These are phyloP conservation scores for Stylonectria norvegica DNA, from an alignment of 2,329 filamentous ascomycete genomes.

Conservation along the genomic window DNA sequence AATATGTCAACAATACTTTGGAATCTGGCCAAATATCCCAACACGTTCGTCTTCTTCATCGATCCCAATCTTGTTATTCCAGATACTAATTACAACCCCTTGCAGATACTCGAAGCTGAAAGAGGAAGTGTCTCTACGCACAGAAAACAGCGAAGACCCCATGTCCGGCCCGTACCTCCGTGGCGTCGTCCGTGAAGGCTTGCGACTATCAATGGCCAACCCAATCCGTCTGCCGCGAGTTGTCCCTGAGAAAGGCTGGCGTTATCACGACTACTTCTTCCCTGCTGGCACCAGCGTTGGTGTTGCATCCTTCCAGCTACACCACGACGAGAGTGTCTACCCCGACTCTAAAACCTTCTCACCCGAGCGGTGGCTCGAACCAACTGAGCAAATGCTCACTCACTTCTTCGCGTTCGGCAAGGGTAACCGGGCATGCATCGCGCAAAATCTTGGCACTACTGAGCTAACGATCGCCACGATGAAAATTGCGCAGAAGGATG, in stretches of 20 bases:
- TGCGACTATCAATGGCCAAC: constrained; percentile 50
- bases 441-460: constrained; percentile 43
- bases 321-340: constrained; percentile 43
- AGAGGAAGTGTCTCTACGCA: not conserved
- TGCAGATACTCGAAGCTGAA: constrained; percentile 3
- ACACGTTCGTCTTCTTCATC: constrained; percentile 29
- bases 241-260: constrained; percentile 33
- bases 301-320: constrained; percentile 43
- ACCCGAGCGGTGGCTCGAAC: constrained; percentile 45
- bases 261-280: constrained; percentile 35
- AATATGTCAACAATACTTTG: constrained; percentile 48
- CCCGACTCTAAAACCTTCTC: constrained; percentile 39
- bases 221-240: constrained; percentile 47
- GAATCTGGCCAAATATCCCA: constrained; percentile 40
- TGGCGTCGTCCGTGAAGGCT: constrained; percentile 47
- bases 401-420: constrained; percentile 48
- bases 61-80: not conserved
- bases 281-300: constrained; percentile 45
- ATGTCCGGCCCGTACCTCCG: constrained; percentile 39
- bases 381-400: constrained; percentile 19
- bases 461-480: constrained; percentile 32
- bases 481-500: constrained; percentile 2
- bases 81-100: not conserved
- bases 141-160: constrained; percentile 22
- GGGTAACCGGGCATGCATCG: constrained; percentile 47